phyloP scores from a whole-genome alignment of 2,329 filamentous ascomycete genomes.

The Didymella exigua region DNA sequence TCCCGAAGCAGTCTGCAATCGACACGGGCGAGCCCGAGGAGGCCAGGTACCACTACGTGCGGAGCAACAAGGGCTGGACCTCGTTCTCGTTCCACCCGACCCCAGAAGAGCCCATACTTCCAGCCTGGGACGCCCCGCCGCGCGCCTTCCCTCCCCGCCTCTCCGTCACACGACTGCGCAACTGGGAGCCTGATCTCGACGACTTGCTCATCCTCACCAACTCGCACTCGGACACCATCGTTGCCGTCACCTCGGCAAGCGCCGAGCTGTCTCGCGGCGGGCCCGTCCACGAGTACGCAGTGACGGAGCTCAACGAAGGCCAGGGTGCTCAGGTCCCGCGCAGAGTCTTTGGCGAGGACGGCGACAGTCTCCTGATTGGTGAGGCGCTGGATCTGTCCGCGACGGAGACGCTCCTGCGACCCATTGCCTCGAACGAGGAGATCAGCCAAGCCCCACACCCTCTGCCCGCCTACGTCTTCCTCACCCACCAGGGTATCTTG shows the following conservation, averaged over 20 bases:
- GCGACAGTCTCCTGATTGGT: constrained; percentile 80
- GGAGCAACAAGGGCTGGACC: constrained; percentile 63
- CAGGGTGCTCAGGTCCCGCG: constrained; percentile 69
- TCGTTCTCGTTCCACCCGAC: constrained; percentile 76
- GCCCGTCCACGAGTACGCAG: constrained; percentile 71
- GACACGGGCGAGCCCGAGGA: constrained; percentile 54
- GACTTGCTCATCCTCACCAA: constrained; percentile 84
- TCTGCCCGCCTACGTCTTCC: constrained; percentile 79
- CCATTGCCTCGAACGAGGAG: constrained; percentile 76
- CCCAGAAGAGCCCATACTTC: constrained; percentile 55
- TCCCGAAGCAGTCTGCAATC: constrained; percentile 50
- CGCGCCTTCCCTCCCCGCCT: constrained; percentile 71
- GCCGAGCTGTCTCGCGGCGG: constrained; percentile 67
- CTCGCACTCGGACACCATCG: constrained; percentile 78
- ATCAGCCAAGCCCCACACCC: constrained; percentile 79
- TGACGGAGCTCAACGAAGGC: constrained; percentile 75
- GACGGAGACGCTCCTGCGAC: constrained; percentile 76
- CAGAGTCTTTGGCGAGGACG: constrained; percentile 42
- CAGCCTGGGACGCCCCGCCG: constrained; percentile 59
- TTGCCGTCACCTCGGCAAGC: constrained; percentile 76
- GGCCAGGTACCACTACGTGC: constrained; percentile 76
- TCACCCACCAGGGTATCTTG: constrained; percentile 88
- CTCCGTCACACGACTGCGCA: constrained; percentile 74
- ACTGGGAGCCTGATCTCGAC: constrained; percentile 79
- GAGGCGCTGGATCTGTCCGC: constrained; percentile 82